A percentile compares a stretch with the other conserved stretches of the same genome.
These are phyloP conservation scores for Thelephora ganbajun DNA, from an alignment of 768 basidiomycete genomes.

Conservation along the genomic window DNA sequence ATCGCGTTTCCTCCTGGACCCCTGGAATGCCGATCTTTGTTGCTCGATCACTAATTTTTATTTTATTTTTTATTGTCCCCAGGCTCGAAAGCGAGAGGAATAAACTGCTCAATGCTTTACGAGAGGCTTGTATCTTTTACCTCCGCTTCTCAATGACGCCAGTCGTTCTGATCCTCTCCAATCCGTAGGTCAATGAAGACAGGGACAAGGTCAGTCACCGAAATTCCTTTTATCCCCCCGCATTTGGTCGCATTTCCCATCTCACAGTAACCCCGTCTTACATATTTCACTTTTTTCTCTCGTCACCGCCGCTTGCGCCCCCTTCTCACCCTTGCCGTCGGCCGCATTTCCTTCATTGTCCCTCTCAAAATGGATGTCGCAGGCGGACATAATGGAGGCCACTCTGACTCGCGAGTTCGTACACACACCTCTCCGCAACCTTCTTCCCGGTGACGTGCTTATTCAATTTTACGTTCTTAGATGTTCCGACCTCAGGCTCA, in stretches of 20 bases:
- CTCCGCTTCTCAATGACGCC: slow-evolving; percentile 3
- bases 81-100: slow-evolving; percentile 68
- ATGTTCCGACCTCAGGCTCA: slow-evolving; percentile 49
- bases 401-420: slow-evolving; percentile 58
- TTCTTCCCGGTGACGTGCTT: neutral
- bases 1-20: neutral
- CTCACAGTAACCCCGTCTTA: too few species aligned
- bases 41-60: neutral
- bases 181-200: slow-evolving; percentile 59
- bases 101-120: slow-evolving; percentile 50
- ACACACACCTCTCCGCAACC: neutral
- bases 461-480: slow-evolving; percentile 19
- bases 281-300: too few species aligned
- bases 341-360: neutral
- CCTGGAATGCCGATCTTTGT: neutral
- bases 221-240: slow-evolving; percentile 3
- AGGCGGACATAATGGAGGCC: slow-evolving; percentile 57
- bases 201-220: slow-evolving; percentile 43
- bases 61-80: slow-evolving; percentile 2
- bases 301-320: too few species aligned
- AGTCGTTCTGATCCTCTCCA: slow-evolving; percentile 3
- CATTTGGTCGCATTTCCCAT: slow-evolving; percentile 1
- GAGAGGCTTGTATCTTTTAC: slow-evolving; percentile 37
- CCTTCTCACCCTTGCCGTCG: too few species aligned
- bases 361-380: neutral